These are phyloP conservation scores for Flammula alnicola DNA, from an alignment of 1,284 basidiomycete species.

Conservation along the genomic window DNA sequence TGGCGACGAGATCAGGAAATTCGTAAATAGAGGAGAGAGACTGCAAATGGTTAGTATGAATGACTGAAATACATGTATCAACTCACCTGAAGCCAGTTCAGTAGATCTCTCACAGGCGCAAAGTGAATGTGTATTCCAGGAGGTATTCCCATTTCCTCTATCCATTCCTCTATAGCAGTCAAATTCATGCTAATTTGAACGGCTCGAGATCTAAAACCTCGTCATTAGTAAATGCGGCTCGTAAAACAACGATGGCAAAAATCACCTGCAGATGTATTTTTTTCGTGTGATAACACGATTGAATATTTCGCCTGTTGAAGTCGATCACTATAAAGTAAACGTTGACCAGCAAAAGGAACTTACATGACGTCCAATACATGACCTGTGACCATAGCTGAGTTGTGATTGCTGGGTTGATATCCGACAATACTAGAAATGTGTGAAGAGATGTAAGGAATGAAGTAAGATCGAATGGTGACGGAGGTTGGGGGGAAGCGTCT, in stretches of 20 bases:
- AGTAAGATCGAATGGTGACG: slow-evolving; percentile 72
- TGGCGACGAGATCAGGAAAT: slow-evolving; percentile 87
- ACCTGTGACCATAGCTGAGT: slow-evolving; percentile 96
- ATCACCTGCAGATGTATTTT: slow-evolving; percentile 89
- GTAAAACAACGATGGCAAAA: slow-evolving; percentile 9
- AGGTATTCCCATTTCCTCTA: slow-evolving; percentile 81
- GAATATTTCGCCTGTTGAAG: slow-evolving; percentile 81
- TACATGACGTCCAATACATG: slow-evolving; percentile 89
- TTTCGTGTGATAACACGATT: slow-evolving; percentile 92
- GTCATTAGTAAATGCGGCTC: background rate
- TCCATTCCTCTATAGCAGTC: slow-evolving; percentile 90
- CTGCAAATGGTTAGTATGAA: slow-evolving; percentile 44
- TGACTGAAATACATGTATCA: background rate
- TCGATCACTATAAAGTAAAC: slow-evolving; percentile 12
- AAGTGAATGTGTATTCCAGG: slow-evolving; percentile 83
- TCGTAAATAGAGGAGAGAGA: slow-evolving; percentile 86
- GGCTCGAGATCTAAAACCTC: slow-evolving; percentile 69
- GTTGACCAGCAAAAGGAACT: slow-evolving; percentile 31
- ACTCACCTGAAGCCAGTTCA: slow-evolving; percentile 85
- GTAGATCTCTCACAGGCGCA: slow-evolving; percentile 81
- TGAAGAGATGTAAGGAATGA: slow-evolving; percentile 89
- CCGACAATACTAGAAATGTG: slow-evolving; percentile 83
- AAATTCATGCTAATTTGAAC: slow-evolving; percentile 92
- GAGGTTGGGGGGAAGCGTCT: slow-evolving; percentile 40
- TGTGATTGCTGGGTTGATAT: slow-evolving; percentile 89